Evolutionary conservation across 805 yeast genomes (phyloP).

Genomic region (Starmerella kuoi): DNA sequence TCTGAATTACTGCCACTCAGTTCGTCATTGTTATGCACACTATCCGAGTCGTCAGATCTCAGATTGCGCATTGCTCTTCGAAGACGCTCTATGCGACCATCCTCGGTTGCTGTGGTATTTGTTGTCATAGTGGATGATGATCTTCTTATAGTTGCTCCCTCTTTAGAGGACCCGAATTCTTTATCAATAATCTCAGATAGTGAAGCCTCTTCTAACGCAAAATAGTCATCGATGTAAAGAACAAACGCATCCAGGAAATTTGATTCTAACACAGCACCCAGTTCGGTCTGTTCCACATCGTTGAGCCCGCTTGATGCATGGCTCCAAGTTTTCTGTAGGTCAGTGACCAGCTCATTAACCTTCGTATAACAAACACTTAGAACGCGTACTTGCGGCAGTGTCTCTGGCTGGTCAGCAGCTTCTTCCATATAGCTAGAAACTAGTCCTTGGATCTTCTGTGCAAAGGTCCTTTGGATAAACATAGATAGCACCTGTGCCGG

Average conservation of each 20-base stretch:
- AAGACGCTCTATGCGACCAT: constrained; percentile 27
- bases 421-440: constrained; percentile 45
- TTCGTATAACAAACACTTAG: constrained; percentile 53
- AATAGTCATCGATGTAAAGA: constrained; percentile 55
- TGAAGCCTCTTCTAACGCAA: constrained; percentile 42
- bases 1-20: neutral
- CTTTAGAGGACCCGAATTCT: constrained; percentile 1
- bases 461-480: constrained; percentile 64
- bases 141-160: neutral
- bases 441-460: constrained; percentile 44
- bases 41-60: constrained; percentile 11
- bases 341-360: constrained; percentile 48
- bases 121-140: neutral
- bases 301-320: constrained; percentile 14
- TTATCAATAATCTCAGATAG: constrained; percentile 27
- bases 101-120: constrained; percentile 17
- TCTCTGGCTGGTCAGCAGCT: constrained; percentile 57
- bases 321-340: constrained; percentile 47
- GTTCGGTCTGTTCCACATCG: constrained; percentile 32
- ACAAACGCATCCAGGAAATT: constrained; percentile 60
- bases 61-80: constrained; percentile 22
- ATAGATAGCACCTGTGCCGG: constrained; percentile 56
- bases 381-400: constrained; percentile 42
- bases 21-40: neutral
- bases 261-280: constrained; percentile 49